Evolutionary conservation across 108 stramenopile genomes (phyloP), one percentile per base, ranked within the genome.

Genomic region (Cyclotella kingstonii): DNA sequence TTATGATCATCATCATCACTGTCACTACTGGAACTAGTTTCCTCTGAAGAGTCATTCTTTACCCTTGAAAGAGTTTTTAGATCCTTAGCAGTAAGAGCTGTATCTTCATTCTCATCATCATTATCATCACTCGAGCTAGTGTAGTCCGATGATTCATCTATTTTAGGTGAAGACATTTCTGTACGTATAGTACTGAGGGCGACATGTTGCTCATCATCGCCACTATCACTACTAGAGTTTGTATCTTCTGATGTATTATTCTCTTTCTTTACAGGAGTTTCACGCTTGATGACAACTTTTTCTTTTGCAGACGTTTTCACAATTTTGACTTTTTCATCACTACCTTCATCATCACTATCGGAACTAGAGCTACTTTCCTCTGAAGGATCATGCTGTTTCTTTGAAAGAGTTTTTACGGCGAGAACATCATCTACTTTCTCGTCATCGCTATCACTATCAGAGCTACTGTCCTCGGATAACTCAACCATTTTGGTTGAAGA

Each of bases 331-430:
- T 58, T 30, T 41, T 71, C 70, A 27, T 35, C 46, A 5, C 47
- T 42, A 34, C 54, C 46, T 25, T 63, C 63, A 10, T 25, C 46
- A 48, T 56, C 65, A 36, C 45, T 46, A 48, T 31, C 33, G 15
- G 41, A 18, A 54, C 52, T 55, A 21, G 34, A 38, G 18, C 50
- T 52, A 31, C n/a, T n/a, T n/a, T n/a, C n/a, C n/a, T n/a, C n/a
- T n/a, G n/a, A n/a, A n/a, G n/a, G n/a, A n/a, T n/a, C n/a, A n/a
- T n/a, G n/a, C n/a, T n/a, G n/a, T n/a, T n/a, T n/a, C n/a, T n/a
- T n/a, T n/a, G n/a, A n/a, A n/a, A n/a, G n/a, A n/a, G n/a, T n/a
- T n/a, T n/a, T n/a, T n/a, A n/a, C n/a, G n/a, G n/a, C n/a, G n/a
- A n/a, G n/a, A n/a, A n/a, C n/a, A n/a, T n/a, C n/a, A n/a, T n/a